Base-by-base conservation (phyloP, 331 rosid species). In the Pyracantha coccinea region DNA sequence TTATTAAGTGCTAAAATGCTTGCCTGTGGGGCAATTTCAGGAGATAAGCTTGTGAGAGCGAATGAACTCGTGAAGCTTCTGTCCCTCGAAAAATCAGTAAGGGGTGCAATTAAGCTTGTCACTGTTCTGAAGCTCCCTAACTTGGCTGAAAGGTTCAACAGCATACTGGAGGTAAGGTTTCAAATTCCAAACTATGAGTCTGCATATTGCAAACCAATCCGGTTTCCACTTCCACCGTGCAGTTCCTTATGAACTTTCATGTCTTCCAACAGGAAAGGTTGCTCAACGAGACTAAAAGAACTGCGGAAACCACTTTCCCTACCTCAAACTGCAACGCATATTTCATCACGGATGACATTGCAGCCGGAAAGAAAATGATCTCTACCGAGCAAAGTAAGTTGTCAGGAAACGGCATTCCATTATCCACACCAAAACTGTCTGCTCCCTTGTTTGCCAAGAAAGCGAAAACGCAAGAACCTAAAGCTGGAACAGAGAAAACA, bases 21-120 rank as follows among this genome's bases (percentile, higher is more conserved):
- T 31, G 6, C 29, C 13, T n/a, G 11, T 80, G 77, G 47, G 15
- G 47, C 63, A 75, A 27, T 86, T 79, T 72, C 91, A 95, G 99
- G 99, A 75, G 97, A 90, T 80, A 95, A 95, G 86, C 96, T 95
- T 69, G 95, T 68, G 74, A 84, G 99, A 71, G 99, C 99, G 31
- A 86, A 89, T 21, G 99, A 95, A 82, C 93, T 95, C 7, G 87
- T 92, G 83, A 89, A 89, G 86, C 97, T 90, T 77, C 78, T 95
- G 78, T 79, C 97, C 24, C 80, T 88, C 63, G 99, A 95, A 79
- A 95, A 90, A 82, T 92, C 97, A 66, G 91, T 95, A 41, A 87
- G 82, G 86, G 99, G 96, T 54, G 97, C 99, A 81, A 92, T 95
- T 61, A 95, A 95, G 84, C 93, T 95, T 60, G 99, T 90, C 21